phyloP scores from a whole-genome alignment of 2,329 filamentous ascomycete species.

The Colletotrichum sp. region DNA sequence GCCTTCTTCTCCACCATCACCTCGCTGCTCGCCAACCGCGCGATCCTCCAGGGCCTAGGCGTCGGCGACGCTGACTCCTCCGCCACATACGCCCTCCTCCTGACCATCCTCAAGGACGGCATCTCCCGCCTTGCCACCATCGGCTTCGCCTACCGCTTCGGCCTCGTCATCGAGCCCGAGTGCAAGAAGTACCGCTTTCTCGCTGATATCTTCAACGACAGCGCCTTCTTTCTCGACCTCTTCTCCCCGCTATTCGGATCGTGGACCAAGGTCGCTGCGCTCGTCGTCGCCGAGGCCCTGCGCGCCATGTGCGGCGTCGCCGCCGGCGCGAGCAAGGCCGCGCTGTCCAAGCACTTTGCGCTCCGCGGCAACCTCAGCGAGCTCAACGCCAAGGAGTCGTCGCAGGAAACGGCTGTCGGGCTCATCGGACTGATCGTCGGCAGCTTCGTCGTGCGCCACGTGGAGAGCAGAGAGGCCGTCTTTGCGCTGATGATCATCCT shows the following conservation, averaged over 20 bases:
- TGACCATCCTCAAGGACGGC: constrained; percentile 83
- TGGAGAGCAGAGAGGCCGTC: constrained; percentile 74
- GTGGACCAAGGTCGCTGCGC: constrained; percentile 52
- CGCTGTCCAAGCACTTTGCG: constrained; percentile 90
- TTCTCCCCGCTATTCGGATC: constrained; percentile 75
- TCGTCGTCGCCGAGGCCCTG: constrained; percentile 56
- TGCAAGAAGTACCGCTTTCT: constrained; percentile 89
- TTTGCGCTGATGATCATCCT: constrained; percentile 76
- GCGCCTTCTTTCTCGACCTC: constrained; percentile 84
- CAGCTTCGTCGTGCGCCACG: constrained; percentile 77
- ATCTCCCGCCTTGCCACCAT: constrained; percentile 86
- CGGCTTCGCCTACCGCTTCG: constrained; percentile 81
- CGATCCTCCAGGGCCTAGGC: constrained; percentile 80
- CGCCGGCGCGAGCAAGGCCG: constrained; percentile 88
- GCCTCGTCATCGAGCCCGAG: constrained; percentile 84
- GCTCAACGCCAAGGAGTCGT: constrained; percentile 93
- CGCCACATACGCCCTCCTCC: constrained; percentile 79
- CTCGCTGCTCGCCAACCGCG: constrained; percentile 78
- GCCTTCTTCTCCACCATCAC: constrained; percentile 86
- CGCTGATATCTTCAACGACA: constrained; percentile 88
- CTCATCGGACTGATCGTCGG: constrained; percentile 86
- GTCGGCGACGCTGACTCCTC: constrained; percentile 82
- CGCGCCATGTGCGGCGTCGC: constrained; percentile 83
- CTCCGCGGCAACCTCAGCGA: constrained; percentile 86
- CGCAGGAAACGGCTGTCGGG: constrained; percentile 92